phyloP scores from a whole-genome alignment of 1,139 yeast genomes.

The Arxiozyma telluris region DNA sequence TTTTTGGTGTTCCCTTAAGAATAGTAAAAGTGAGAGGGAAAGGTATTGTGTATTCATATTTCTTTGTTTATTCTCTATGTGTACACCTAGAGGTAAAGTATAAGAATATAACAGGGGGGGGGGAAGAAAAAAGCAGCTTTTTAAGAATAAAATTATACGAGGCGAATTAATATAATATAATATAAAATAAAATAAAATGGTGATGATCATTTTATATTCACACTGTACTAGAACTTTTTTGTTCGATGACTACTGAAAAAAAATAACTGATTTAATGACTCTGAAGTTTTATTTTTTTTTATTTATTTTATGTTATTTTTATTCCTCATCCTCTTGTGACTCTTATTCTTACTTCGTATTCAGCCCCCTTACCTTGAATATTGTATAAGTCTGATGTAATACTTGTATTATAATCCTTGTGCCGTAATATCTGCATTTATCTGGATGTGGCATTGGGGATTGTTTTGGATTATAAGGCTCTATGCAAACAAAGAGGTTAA shows the following conservation, averaged over 20 bases:
- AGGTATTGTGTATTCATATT: neutral
- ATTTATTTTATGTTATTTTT: too few species aligned
- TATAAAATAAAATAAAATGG: neutral
- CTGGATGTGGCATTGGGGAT: too few species aligned
- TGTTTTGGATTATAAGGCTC: too few species aligned
- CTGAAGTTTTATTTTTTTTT: conserved; percentile 18
- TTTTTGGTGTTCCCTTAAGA: neutral
- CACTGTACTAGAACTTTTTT: conserved; percentile 30
- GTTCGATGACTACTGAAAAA: conserved; percentile 28
- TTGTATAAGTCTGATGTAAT: too few species aligned
- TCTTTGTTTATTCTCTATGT: neutral
- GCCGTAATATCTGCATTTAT: too few species aligned
- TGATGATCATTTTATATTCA: conserved; percentile 27
- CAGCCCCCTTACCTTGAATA: too few species aligned
- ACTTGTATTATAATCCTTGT: too few species aligned
- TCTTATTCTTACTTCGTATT: too few species aligned
- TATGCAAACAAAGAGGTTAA: too few species aligned
- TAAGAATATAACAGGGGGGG: neutral
- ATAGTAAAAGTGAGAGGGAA: neutral
- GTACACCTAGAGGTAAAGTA: too few species aligned
- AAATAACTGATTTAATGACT: conserved; percentile 35
- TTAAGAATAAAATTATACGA: neutral
- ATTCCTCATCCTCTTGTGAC: neutral
- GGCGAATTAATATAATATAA: neutral
- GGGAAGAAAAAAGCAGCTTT: too few species aligned